Conservation (phyloP, 1,139 yeast species). For the Lodderomyces parapsilosis region DNA sequence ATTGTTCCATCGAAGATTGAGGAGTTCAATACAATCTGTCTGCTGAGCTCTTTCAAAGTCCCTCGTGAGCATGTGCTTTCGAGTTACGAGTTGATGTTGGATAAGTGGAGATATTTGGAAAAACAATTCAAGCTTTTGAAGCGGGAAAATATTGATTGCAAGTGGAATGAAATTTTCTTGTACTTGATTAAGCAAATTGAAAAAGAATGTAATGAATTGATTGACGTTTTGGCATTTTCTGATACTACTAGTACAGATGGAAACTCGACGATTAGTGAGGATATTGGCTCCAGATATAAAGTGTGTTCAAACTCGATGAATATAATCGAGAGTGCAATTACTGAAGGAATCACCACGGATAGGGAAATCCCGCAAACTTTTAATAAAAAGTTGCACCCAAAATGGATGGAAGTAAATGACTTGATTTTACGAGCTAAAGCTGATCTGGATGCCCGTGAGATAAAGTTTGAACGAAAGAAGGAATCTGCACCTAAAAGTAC, state of each 20-base stretch:
- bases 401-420: slow-evolving; percentile 34
- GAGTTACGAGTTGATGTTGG: slow-evolving; percentile 39
- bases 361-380: slow-evolving; percentile 18
- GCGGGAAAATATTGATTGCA: slow-evolving; percentile 46
- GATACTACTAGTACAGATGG: slow-evolving; percentile 5
- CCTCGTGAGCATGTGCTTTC: slow-evolving; percentile 33
- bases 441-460: neutral
- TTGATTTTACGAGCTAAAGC: slow-evolving; percentile 13
- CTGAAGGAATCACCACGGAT: slow-evolving; percentile 25
- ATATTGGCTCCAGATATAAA: slow-evolving; percentile 25
- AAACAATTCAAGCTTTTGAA: slow-evolving; percentile 40
- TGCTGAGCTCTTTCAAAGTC: slow-evolving; percentile 23
- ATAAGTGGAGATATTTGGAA: slow-evolving; percentile 41
- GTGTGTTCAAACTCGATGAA: slow-evolving; percentile 35
- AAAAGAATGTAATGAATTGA: slow-evolving; percentile 24
- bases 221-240: slow-evolving; percentile 23
- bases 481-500: slow-evolving; percentile 9
- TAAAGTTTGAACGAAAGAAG: neutral
- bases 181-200: slow-evolving; percentile 42
- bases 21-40: slow-evolving; percentile 35
- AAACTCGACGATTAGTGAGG: slow-evolving; percentile 15
- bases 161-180: slow-evolving; percentile 56
- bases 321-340: slow-evolving; percentile 31
- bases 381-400: slow-evolving; percentile 27
- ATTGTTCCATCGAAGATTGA: slow-evolving; percentile 57